A percentile compares a stretch with the other conserved stretches of the same genome.
Conservation (phyloP, 257 asterid species). For the Solanum raphanifolium region DNA sequence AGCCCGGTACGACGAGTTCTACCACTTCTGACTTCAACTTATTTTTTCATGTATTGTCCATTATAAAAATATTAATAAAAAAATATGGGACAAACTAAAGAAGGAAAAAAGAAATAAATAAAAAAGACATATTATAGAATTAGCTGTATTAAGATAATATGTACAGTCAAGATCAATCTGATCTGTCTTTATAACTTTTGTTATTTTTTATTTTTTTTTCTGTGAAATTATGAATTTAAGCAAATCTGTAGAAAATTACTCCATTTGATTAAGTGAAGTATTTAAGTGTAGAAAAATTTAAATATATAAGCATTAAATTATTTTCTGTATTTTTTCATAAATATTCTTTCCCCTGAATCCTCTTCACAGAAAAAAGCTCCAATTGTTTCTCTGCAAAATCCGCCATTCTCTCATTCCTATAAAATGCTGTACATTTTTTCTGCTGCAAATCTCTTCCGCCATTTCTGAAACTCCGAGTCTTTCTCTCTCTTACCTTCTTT, state of each 20-base stretch:
- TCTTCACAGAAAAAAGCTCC: slow-evolving; percentile 22
- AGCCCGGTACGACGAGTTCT: too few relatives aligned
- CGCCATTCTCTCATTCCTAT: slow-evolving; percentile 40
- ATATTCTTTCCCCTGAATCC: slow-evolving; percentile 3
- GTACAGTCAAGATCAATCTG: not conserved
- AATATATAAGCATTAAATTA: not conserved
- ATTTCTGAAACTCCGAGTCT: slow-evolving; percentile 43
- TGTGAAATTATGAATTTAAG: not conserved
- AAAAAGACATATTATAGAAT: not conserved
- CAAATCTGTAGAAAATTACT: not conserved
- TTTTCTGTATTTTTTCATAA: not conserved
- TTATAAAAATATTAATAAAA: not conserved
- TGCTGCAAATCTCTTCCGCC: slow-evolving; percentile 60
- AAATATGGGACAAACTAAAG: not conserved
- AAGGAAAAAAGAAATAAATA: not conserved
- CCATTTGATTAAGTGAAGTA: not conserved
- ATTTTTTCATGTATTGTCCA: not conserved
- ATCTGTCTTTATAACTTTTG: not conserved
- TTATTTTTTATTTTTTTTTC: not conserved
- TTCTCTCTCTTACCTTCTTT: slow-evolving; percentile 22
- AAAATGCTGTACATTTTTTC: slow-evolving; percentile 24
- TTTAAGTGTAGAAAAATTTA: not conserved
- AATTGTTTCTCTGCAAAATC: slow-evolving; percentile 48
- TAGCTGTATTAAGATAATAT: not conserved
- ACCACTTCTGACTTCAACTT: too few relatives aligned